Evolutionary conservation across 148 eudicot genomes (phyloP).

Genomic region (Nepenthes mirabilis): DNA sequence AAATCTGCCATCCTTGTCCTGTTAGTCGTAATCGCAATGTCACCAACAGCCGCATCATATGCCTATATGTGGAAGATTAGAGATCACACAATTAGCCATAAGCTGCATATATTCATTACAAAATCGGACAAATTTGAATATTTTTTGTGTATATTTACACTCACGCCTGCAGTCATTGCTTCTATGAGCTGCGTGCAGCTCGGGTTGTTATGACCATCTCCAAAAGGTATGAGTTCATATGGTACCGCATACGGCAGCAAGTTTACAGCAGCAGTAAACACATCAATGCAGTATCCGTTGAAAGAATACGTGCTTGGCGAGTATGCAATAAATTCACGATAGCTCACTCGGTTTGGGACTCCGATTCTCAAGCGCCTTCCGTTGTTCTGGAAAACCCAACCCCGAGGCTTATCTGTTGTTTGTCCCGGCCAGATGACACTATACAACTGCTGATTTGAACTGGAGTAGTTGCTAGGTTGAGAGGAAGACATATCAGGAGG

Average conservation of each 20-base stretch:
- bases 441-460: conserved; percentile 21
- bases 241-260: conserved; percentile 70
- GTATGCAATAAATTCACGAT: conserved; percentile 31
- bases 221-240: conserved; percentile 41
- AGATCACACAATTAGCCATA: neutral
- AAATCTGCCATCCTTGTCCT: conserved; percentile 52
- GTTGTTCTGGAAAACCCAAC: conserved; percentile 65
- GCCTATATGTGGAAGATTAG: conserved; percentile 12
- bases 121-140: no score
- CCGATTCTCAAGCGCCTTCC: conserved; percentile 51
- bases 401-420: conserved; percentile 49
- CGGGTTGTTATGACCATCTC: conserved; percentile 52
- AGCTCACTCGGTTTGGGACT: conserved; percentile 60
- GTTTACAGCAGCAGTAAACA: conserved; percentile 52
- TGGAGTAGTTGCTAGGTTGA: conserved; percentile 24
- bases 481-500: conserved; percentile 42
- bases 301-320: conserved; percentile 25
- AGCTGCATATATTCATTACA: neutral
- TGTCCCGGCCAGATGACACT: conserved; percentile 65
- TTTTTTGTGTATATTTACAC: conserved; percentile 8
- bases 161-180: conserved; percentile 41
- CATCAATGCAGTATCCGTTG: conserved; percentile 64
- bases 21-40: conserved; percentile 45
- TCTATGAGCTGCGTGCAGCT: conserved; percentile 37
- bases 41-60: conserved; percentile 59